Percentiles rank a stretch among this genome's conserved stretches.
These are phyloP conservation scores for Serendipita sp. DNA, from an alignment of 768 basidiomycete species.

Conservation along the genomic window DNA sequence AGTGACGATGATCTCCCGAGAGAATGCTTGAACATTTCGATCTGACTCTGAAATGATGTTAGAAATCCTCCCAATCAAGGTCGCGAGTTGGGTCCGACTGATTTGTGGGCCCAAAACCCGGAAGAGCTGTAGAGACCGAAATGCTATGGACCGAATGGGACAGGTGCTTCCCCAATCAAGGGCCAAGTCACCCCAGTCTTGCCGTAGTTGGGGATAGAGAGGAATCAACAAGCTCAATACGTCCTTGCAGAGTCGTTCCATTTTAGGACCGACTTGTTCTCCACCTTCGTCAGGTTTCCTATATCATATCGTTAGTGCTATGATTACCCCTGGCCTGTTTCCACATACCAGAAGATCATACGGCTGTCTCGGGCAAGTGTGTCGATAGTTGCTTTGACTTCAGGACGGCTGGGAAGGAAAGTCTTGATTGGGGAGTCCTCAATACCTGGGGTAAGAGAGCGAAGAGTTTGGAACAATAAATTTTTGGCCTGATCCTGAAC, in stretches of 20 bases:
- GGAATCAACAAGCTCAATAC: slow-evolving; percentile 53
- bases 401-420: slow-evolving; percentile 27
- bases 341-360: slow-evolving; percentile 41
- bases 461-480: slow-evolving; percentile 74
- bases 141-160: slow-evolving; percentile 69
- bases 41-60: slow-evolving; percentile 68
- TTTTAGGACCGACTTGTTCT: slow-evolving; percentile 30
- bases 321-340: no score
- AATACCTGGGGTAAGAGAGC: slow-evolving; percentile 66
- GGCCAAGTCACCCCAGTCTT: slow-evolving; percentile 66
- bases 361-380: slow-evolving; percentile 43
- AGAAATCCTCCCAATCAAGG: slow-evolving; percentile 66
- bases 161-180: slow-evolving; percentile 76
- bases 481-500: slow-evolving; percentile 53
- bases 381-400: slow-evolving; percentile 34
- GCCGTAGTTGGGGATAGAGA: slow-evolving; percentile 47
- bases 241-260: slow-evolving; percentile 48
- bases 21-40: slow-evolving; percentile 63
- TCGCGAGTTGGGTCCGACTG: slow-evolving; percentile 53
- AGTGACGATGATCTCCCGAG: slow-evolving; percentile 65
- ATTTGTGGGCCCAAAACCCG: slow-evolving; percentile 60
- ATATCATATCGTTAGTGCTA: slow-evolving; percentile 21
- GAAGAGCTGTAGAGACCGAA: slow-evolving; percentile 81
- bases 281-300: slow-evolving; percentile 24
- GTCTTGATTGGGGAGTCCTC: slow-evolving; percentile 51